phyloP scores from a whole-genome alignment of 2,329 filamentous ascomycete species.

The Beauveria brongniartii region DNA sequence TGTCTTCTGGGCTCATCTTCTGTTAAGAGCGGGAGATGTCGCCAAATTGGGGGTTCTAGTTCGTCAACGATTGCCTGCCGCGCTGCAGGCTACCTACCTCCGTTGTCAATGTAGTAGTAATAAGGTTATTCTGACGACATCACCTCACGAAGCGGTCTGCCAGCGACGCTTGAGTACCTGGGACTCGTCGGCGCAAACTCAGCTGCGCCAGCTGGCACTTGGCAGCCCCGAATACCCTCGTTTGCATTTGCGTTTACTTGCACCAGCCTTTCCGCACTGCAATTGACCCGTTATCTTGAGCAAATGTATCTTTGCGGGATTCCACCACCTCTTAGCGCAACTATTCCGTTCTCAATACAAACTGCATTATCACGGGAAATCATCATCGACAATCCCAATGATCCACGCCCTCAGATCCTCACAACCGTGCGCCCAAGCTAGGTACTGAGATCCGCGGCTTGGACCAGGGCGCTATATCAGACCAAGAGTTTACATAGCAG shows the following conservation, averaged over 20 bases:
- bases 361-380: not conserved
- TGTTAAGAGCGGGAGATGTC: not conserved
- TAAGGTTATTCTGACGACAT: not conserved
- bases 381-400: not conserved
- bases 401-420: not conserved
- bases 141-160: no score
- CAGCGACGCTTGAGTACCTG: no score
- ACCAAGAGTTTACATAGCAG: not conserved
- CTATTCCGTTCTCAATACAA: not conserved
- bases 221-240: not conserved
- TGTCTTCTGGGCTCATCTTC: not conserved
- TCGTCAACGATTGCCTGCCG: not conserved
- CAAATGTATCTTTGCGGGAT: not conserved
- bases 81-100: no score
- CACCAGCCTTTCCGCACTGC: not conserved
- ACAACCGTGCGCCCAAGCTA: not conserved
- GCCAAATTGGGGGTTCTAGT: not conserved
- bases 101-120: not conserved
- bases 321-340: not conserved
- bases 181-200: no score
- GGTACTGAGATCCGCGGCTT: not conserved
- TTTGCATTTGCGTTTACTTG: not conserved
- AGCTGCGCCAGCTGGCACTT: not conserved
- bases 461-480: not conserved
- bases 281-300: no score